Base-by-base conservation (phyloP, 371 early-diverging fungal genomes). In the Dinochytrium kinnereticum region DNA sequence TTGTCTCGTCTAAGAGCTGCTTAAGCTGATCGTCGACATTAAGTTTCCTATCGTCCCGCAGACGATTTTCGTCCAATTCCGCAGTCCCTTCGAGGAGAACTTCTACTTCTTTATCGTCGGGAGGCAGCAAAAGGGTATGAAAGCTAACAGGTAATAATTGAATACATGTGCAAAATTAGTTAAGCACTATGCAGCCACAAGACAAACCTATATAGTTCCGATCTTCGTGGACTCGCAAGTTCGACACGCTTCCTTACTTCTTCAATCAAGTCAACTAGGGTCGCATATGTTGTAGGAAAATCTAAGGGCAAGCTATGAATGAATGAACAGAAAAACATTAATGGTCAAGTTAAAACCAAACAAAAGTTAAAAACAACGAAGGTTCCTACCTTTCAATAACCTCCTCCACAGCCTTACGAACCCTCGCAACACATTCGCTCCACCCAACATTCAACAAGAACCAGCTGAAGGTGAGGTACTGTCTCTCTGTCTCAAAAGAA, bases 361-460 rank as follows among this genome's bases (percentile, higher is more conserved):
- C 34, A 74, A 72, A 61, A 66, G 76, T 34, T 57, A 68, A 38
- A 66, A 68, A 61, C 28, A 10, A 59, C 50, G 34, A 66, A 17
- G 68, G 30, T 31, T 39, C 61, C 76, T 84, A 93, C 94, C 85
- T 76, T 64, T 89, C 88, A 64, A 95, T 68, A 15, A 87, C 79
- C 37, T 89, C 84, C 64, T 91, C 85, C 1, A 94, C 92, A 0
- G 91, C 93, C 2, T 77, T 78, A 24, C 84, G 79, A 10, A 97
- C 91, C 49, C 86, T 80, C 39, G 81, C 85, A 65, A 90, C 88
- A 72, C 89, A 88, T n/a, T 75, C 66, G 70, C 87, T 90, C 94
- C 96, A 95, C 0, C 96, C 97, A 70, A 89, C 88, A 80, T 98
- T 93, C 75, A 98, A 78, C 39, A 98, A 78, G 91, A 93, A 96